Base-by-base conservation (phyloP, 768 basidiomycete genomes). In the Collybia sordida region DNA sequence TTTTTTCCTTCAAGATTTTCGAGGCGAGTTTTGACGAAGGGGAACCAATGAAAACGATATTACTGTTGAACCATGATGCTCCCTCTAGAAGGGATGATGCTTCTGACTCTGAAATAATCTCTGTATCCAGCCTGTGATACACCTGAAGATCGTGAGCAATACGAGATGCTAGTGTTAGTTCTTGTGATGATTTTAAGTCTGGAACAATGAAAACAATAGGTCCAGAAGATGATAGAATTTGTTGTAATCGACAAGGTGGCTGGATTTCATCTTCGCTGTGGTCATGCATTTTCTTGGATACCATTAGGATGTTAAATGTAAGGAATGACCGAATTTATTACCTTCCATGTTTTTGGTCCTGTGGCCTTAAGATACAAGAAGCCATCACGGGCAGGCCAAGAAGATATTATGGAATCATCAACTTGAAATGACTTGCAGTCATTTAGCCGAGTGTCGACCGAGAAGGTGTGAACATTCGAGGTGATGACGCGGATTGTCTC, bases 111-210 rank as follows among this genome's bases (percentile, higher is more conserved):
- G 62, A 54, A 43, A 83, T 56, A 38, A 95, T 82, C 42, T 82
- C 77, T 0, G 80, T 64, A 53, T 93, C 90, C 18, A 94, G 63
- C 50, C 80, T 75, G 60, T 90, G 86, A 65, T 86, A 91, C 0
- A 81, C 59, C 25, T 80, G 67, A 15, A 93, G 68, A 52, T 82
- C 79, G 60, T 91, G 82, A 2, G 86, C 82, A 19, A 94, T 67
- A 11, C 92, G 75, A 9, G 77, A 62, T 2, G 88, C 91, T 2
- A 83, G 64, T 0, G 79, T 80, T 7, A 79, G 59, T 24, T 77
- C 74, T n/a, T 62, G 59, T 1, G 61, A 59, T 4, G 51, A 19
- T 14, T 53, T 58, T 3, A 58, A 52, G 8, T 74, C 64, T 7
- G 80, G 74, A 18, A 85, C 65, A 43, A 93, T 73, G 28, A 94